phyloP scores from a whole-genome alignment of 163 green algal genomes.

The Scenedesmus sp. region DNA sequence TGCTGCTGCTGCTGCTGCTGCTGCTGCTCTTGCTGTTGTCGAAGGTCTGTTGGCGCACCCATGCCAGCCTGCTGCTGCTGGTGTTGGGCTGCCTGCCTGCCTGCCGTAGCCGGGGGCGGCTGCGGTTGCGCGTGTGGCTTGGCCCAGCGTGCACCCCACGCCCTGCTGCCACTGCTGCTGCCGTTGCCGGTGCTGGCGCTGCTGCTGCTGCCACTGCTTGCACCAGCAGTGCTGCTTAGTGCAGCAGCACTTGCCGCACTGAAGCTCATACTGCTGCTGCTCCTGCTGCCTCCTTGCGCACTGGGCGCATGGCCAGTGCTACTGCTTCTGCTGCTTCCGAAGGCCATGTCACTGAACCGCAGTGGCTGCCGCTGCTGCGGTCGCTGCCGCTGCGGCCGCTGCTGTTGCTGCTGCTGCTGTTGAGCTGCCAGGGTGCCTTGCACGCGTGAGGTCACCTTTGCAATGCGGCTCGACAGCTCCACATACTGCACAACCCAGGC shows the following conservation, averaged over 20 bases:
- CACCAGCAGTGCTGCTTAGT: background rate
- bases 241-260: background rate
- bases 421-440: slow-evolving; percentile 16
- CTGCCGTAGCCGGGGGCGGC: background rate
- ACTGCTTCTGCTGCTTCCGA: background rate
- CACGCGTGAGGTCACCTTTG: background rate
- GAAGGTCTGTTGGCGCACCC: background rate
- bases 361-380: background rate
- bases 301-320: background rate
- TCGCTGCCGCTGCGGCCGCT: background rate
- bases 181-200: slow-evolving; percentile 6
- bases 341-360: background rate
- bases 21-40: background rate
- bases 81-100: background rate
- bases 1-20: slow-evolving; percentile 9
- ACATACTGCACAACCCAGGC: slow-evolving; percentile 27
- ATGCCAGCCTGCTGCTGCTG: background rate
- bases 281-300: background rate
- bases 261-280: background rate
- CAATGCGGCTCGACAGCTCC: slow-evolving; percentile 22
- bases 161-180: background rate
- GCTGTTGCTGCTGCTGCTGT: slow-evolving; percentile 22
- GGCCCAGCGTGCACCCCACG: background rate
- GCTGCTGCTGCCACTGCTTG: background rate
- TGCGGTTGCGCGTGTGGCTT: background rate